Base-by-base conservation (phyloP, 140 eudicot species). In the Cichorium intybus region DNA sequence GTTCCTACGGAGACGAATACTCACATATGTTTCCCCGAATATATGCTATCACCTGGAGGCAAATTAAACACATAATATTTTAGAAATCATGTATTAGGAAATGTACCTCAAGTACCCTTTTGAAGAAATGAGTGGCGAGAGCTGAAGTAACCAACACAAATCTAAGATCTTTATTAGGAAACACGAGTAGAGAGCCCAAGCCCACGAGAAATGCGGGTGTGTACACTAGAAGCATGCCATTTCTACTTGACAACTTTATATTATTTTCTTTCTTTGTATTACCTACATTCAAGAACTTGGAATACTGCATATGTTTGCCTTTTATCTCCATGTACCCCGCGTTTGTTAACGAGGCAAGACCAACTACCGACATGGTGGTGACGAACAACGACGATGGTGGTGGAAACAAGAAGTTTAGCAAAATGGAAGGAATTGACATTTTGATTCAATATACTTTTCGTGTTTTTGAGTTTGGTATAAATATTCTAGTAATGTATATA, bases 291-390 rank as follows among this genome's bases (percentile, higher is more conserved):
- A 46, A 41, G 37, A 88, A 78, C 55, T 88, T 88, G 34, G 96
- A 88, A 50, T 88, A 88, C 47, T 79, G 82, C 84, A 85, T 34
- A 57, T 85, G 75, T 53, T 75, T 80, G 16, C 90, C 96, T 57
- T 64, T 88, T 6, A 54, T 16, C 45, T 85, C 96, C 73, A 27
- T 70, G 27, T 67, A 56, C 23, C 95, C 96, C 6, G 75, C 77
- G 52, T 57, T 72, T 1, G 72, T 64, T 22, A 85, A 11, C 0
- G 79, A 69, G 18, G 72, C 71, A 18, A 62, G 41, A 33, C 79
- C 65, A 2, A 88, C 56, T 5, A 78, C 74, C 27, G 88, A 53
- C 95, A 80, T 82, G 9, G 85, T 80, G 34, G 87, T 77, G 15
- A 85, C 37, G 62, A 75, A 69, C 64, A 75, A 56, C 1, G 87